These are phyloP conservation scores for Stephania japonica DNA, from an alignment of 164 flowering plant species.

Conservation along the genomic window DNA sequence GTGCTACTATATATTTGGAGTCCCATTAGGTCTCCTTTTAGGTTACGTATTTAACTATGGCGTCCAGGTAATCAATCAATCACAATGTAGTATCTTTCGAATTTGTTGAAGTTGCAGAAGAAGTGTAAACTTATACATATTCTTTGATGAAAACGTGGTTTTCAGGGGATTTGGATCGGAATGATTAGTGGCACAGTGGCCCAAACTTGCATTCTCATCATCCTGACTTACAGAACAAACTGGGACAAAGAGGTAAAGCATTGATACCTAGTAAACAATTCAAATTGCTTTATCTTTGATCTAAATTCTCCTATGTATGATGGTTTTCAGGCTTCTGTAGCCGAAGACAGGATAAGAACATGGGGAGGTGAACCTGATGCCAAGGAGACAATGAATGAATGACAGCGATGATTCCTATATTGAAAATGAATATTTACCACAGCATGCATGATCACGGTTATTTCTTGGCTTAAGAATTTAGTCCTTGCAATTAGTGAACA, in stretches of 20 bases:
- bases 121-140: background rate
- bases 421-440: background rate
- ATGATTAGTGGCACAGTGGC: conserved; percentile 49
- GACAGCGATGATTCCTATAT: background rate
- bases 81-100: background rate
- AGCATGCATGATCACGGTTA: background rate
- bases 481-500: no score
- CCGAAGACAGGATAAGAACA: conserved; percentile 19
- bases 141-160: no score
- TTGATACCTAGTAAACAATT: no score
- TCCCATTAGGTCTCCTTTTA: conserved; percentile 54
- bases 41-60: conserved; percentile 41
- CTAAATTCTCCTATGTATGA: background rate
- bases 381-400: background rate
- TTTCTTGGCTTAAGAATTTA: background rate
- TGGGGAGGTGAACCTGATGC: conserved; percentile 19
- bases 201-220: conserved; percentile 44
- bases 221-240: conserved; percentile 47
- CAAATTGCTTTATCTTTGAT: background rate
- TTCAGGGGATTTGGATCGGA: conserved; percentile 72
- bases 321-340: conserved; percentile 20
- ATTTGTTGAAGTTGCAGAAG: background rate
- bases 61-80: conserved; percentile 33
- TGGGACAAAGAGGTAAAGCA: conserved; percentile 57
- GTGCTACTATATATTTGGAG: conserved; percentile 58